phyloP scores from a whole-genome alignment of 768 basidiomycete species.

The Phlebiopsis gigantea region DNA sequence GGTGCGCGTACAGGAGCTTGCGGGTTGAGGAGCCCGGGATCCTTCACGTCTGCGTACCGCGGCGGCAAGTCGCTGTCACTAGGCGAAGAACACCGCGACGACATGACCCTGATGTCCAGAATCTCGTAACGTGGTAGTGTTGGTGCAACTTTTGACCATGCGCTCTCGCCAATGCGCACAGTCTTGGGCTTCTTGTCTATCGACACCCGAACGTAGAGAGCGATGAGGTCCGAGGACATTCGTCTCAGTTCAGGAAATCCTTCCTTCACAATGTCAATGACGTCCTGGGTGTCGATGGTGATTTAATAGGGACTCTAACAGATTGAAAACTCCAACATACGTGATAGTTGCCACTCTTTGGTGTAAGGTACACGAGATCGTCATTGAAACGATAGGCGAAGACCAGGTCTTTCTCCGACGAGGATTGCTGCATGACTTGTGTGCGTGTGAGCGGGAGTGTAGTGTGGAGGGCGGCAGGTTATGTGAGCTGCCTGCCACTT shows the following conservation, averaged over 20 bases:
- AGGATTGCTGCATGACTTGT: not conserved
- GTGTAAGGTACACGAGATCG: slow-evolving; percentile 24
- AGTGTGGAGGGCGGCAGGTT: too few species aligned
- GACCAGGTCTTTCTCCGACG: not conserved
- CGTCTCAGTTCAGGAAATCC: slow-evolving; percentile 19
- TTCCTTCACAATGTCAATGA: slow-evolving; percentile 14
- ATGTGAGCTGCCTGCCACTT: too few species aligned
- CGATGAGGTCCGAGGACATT: slow-evolving; percentile 16
- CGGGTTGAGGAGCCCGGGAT: not conserved
- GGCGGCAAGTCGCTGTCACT: slow-evolving; percentile 11
- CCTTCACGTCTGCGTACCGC: slow-evolving; percentile 6
- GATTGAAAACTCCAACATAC: not conserved
- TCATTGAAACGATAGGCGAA: slow-evolving; percentile 24
- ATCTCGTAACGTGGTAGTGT: slow-evolving; percentile 23
- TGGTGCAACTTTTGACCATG: slow-evolving; percentile 19
- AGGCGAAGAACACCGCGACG: slow-evolving; percentile 3
- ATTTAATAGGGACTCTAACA: not conserved
- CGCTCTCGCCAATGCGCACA: slow-evolving; percentile 21
- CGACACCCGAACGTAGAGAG: slow-evolving; percentile 20
- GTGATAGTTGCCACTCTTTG: slow-evolving; percentile 17
- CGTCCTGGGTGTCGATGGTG: slow-evolving; percentile 15
- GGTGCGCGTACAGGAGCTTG: not conserved
- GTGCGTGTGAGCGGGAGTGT: too few species aligned
- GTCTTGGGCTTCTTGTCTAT: slow-evolving; percentile 13
- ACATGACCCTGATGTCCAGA: slow-evolving; percentile 20